Percentiles rank a stretch among this genome's conserved stretches.
phyloP scores from a whole-genome alignment of 345 rosid species.

The Melaleuca quinquenervia region DNA sequence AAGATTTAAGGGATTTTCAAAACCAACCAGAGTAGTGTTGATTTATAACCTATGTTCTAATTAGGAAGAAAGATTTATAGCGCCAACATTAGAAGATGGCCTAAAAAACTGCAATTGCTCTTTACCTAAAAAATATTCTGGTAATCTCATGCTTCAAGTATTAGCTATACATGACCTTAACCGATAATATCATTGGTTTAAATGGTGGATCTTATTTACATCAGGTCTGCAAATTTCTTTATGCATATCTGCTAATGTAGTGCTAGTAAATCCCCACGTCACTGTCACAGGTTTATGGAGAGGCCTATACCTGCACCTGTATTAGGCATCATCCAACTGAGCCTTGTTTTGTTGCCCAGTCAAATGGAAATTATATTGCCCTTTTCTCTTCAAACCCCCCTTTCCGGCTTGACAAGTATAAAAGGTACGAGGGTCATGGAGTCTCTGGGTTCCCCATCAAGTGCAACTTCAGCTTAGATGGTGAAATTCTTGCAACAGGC shows the following conservation, averaged over 20 bases:
- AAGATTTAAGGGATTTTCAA: not conserved
- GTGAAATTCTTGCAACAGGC: conserved; percentile 55
- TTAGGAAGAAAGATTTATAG: not conserved
- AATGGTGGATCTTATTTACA: not conserved
- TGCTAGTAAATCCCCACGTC: conserved; percentile 4
- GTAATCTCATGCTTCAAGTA: not conserved
- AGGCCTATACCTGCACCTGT: conserved; percentile 81
- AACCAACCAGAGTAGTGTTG: not conserved
- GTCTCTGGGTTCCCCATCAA: conserved; percentile 77
- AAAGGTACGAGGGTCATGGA: conserved; percentile 55
- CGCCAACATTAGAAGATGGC: not conserved
- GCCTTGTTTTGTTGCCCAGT: conserved; percentile 60
- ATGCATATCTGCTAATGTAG: not conserved
- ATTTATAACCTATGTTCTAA: not conserved
- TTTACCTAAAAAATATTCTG: not conserved
- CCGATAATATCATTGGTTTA: too few species aligned
- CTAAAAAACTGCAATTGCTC: not conserved
- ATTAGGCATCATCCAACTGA: conserved; percentile 57
- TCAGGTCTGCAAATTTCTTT: not conserved
- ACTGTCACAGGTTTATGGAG: conserved; percentile 63
- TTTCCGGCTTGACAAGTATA: conserved; percentile 71
- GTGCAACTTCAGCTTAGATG: conserved; percentile 68
- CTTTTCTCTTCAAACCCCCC: conserved; percentile 65
- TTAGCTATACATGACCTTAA: not conserved
- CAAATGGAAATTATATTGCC: conserved; percentile 76